Base-by-base conservation (phyloP, 2,329 filamentous ascomycete species). In the Claviceps arundinis region DNA sequence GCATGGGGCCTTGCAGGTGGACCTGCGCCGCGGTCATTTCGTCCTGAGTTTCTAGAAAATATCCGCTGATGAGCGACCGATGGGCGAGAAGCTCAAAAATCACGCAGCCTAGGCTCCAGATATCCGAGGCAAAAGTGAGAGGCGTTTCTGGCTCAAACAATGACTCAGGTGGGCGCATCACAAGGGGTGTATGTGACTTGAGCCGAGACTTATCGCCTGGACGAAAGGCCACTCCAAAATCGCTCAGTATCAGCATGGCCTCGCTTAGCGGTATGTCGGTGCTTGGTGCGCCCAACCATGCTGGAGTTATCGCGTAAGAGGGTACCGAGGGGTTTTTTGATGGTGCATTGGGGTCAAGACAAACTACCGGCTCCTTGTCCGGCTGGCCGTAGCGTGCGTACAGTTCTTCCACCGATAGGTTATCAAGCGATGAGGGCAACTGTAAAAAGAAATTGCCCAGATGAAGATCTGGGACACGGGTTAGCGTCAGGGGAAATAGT, bases 51-150 rank as follows among this genome's bases (percentile, higher is more conserved):
- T 42, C 40, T 17, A 59, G 37, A 1, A 53, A 24, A 24, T 24
- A 42, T 4, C 55, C 56, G 38, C 59, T 55, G 14, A 63, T 55
- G 2, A 62, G 53, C 1, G 60, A 55, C 8, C 56, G 52, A 16
- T 54, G 51, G 5, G 58, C 63, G 13, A 72, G 57, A 14, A 71
- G 60, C 37, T 54, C 55, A 58, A 63, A 72, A 34, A 71, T 66
- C 0, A 62, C 50, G 51, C 64, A 70, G 0, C 60, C 63, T 3
- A 71, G 62, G n/a, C 62, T 67, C 69, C 67, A 71, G 16, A 70
- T 68, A 42, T 71, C 68, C 1, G 67, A 65, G 22, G 60, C 24
- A 42, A 65, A 66, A 2, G 63, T 63, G 6, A 70, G 60, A 16
- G 68, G 61, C n/a, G 45, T 62, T n/a, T 24, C 24, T 24, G 4